Evolutionary conservation across 768 basidiomycete genomes (phyloP), one percentile per base, ranked within the genome.

Genomic region (Dioszegia aurantiaca): DNA sequence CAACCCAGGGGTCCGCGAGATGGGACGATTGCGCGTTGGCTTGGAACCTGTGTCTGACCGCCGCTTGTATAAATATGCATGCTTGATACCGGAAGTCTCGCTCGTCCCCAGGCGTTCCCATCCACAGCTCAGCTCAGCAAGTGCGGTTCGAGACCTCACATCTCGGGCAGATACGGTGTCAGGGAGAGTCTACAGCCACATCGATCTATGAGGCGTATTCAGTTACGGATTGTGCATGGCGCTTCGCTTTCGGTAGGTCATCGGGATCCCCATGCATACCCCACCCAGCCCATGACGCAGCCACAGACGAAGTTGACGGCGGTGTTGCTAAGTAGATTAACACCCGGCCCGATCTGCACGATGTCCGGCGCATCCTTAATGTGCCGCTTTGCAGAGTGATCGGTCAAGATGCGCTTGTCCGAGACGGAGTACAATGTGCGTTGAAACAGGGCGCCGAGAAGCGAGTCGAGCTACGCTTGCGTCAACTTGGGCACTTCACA

Each of bases 371-470:
- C 27, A 30, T 27, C 5, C 14, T 28, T 47, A 2, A 24, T 30
- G 2, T 6, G 28, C 46, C 41, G 21, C 70, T 57, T 31, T 61
- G 39, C 5, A 0, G 78, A 75, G 14, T 78, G 79, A 63, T 88
- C 85, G 46, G 86, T 84, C 14, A 89, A 79, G 47, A 95, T 80
- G 42, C 82, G 77, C 65, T 84, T 84, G 62, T 81, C 82, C 21
- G 79, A 78, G 43, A 77, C 77, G 4, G 86, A 86, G 77, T 86
- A 94, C 26, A 85, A 82, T 3, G 90, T 90, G 54, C 82, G 79
- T 67, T 97, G 93, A 0, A 94, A 72, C 4, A 88, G 90, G 4
- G 92, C 90, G 1, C 93, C 93, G 17, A 95, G 80, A 12, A 95
- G 41, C 0, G 89, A 91, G 72, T 97, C 93, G 48, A 90, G 75